A percentile compares a stretch with the other conserved stretches of the same genome.
phyloP scores from a whole-genome alignment of 495 filamentous ascomycete genomes.

The Penicillium flavigenum region DNA sequence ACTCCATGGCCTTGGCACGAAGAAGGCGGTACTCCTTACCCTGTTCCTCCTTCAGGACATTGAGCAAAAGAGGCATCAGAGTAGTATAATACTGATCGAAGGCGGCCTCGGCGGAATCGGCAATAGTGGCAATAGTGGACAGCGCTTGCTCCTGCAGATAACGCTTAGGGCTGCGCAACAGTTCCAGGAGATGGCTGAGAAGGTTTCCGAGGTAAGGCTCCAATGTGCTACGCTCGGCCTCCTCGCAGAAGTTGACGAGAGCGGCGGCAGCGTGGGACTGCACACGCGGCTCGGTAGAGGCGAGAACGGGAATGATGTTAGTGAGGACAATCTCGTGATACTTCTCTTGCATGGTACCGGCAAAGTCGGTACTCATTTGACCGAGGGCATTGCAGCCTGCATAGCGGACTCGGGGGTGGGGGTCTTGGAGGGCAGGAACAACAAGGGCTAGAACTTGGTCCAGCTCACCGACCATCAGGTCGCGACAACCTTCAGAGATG shows the following conservation, averaged over 20 bases:
- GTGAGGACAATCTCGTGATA: slow-evolving; percentile 82
- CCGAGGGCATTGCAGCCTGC: slow-evolving; percentile 98
- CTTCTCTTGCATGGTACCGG: slow-evolving; percentile 96
- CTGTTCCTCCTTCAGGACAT: slow-evolving; percentile 81
- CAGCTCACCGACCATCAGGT: slow-evolving; percentile 92
- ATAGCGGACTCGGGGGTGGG: slow-evolving; percentile 93
- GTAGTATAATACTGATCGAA: slow-evolving; percentile 96
- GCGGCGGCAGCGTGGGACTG: slow-evolving; percentile 97
- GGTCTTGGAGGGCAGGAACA: slow-evolving; percentile 85
- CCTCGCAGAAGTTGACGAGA: slow-evolving; percentile 98
- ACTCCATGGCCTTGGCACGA: slow-evolving; percentile 98
- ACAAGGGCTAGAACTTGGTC: slow-evolving; percentile 92
- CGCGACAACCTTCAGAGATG: slow-evolving; percentile 95
- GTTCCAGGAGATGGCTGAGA: slow-evolving; percentile 73
- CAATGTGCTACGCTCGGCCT: slow-evolving; percentile 87
- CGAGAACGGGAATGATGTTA: slow-evolving; percentile 89
- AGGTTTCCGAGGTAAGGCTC: slow-evolving; percentile 93
- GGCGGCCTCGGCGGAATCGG: slow-evolving; percentile 92
- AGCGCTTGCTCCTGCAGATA: slow-evolving; percentile 98
- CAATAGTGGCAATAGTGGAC: slow-evolving; percentile 97
- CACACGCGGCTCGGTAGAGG: slow-evolving; percentile 87
- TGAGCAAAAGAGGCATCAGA: slow-evolving; percentile 91
- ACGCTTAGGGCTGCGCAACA: slow-evolving; percentile 85
- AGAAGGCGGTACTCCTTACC: slow-evolving; percentile 90
- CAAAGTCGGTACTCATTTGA: slow-evolving; percentile 99